Evolutionary conservation across 2,329 filamentous ascomycete species (phyloP).

Genomic region (Cladorrhinum sp.): DNA sequence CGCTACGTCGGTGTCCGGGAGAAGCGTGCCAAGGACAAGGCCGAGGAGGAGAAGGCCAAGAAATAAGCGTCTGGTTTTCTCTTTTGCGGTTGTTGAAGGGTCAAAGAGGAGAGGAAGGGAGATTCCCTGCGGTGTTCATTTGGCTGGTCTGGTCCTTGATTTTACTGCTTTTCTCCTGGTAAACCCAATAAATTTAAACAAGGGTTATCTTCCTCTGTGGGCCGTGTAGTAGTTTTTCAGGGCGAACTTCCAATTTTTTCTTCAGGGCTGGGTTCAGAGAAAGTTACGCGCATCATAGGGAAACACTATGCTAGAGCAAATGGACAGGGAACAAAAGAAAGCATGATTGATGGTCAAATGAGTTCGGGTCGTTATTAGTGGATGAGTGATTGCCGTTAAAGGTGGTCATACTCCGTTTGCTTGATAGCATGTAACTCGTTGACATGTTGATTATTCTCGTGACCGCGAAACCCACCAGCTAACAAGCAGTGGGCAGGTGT

Average conservation of each 20-base stretch:
- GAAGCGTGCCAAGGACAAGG: constrained; percentile 89
- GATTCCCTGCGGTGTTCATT: constrained; percentile 30
- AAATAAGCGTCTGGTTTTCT: constrained; percentile 58
- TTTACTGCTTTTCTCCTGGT: constrained; percentile 30
- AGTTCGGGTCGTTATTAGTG: background rate
- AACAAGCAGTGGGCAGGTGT: too few relatives aligned
- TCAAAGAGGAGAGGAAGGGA: constrained; percentile 21
- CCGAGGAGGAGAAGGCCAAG: constrained; percentile 79
- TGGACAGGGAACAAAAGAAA: constrained; percentile 28
- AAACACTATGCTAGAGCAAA: constrained; percentile 30
- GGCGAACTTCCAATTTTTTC: constrained; percentile 14
- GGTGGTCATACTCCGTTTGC: too few relatives aligned
- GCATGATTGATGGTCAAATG: constrained; percentile 26
- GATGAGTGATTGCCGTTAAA: too few relatives aligned
- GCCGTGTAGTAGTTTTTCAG: constrained; percentile 26
- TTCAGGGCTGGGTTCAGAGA: constrained; percentile 24
- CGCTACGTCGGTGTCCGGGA: constrained; percentile 79
- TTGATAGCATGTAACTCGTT: too few relatives aligned
- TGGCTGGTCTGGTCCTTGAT: constrained; percentile 24
- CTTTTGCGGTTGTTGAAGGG: constrained; percentile 11
- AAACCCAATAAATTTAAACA: constrained; percentile 21
- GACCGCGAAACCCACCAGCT: too few relatives aligned
- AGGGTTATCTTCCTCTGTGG: constrained; percentile 22
- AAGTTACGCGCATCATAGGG: constrained; percentile 30
- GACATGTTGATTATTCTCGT: too few relatives aligned